These are phyloP conservation scores for Leishmania amazonensis DNA, from an alignment of 208 protist genomes.

Conservation along the genomic window DNA sequence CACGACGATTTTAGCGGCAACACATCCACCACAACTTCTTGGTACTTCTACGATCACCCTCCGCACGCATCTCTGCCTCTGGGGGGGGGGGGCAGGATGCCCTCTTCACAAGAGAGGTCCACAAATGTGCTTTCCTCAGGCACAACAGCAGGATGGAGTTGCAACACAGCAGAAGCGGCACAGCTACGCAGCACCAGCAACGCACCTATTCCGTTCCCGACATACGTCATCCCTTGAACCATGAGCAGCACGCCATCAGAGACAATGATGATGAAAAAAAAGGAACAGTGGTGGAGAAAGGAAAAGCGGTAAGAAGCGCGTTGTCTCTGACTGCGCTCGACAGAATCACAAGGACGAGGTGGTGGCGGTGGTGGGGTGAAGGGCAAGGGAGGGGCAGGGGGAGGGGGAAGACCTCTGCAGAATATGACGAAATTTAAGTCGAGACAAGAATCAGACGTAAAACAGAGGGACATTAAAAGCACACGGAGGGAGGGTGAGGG, in stretches of 20 bases:
- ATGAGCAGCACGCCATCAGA: neutral
- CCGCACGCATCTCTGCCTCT: too few species aligned
- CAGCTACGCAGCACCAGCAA: neutral
- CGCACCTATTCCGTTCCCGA: neutral
- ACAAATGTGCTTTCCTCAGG: neutral
- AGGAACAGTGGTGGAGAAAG: too few species aligned
- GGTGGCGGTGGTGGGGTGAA: neutral
- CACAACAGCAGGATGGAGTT: neutral
- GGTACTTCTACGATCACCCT: too few species aligned
- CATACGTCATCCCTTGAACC: neutral
- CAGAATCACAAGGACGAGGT: neutral
- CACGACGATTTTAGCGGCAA: too few species aligned
- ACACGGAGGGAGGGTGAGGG: too few species aligned
- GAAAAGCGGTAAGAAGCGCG: neutral
- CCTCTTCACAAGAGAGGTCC: neutral
- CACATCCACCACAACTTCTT: neutral
- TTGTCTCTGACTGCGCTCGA: too few species aligned
- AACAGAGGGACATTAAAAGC: too few species aligned
- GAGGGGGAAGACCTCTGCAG: neutral
- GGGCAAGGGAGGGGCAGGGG: too few species aligned
- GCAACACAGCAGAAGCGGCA: neutral
- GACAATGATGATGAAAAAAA: conserved; percentile 1
- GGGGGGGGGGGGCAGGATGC: too few species aligned
- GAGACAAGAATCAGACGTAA: neutral
- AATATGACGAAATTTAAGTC: neutral